A percentile compares a stretch with the other conserved stretches of the same genome.
These are phyloP conservation scores for Clavariopsis aquatica DNA, from an alignment of 495 filamentous ascomycete genomes.

Conservation along the genomic window DNA sequence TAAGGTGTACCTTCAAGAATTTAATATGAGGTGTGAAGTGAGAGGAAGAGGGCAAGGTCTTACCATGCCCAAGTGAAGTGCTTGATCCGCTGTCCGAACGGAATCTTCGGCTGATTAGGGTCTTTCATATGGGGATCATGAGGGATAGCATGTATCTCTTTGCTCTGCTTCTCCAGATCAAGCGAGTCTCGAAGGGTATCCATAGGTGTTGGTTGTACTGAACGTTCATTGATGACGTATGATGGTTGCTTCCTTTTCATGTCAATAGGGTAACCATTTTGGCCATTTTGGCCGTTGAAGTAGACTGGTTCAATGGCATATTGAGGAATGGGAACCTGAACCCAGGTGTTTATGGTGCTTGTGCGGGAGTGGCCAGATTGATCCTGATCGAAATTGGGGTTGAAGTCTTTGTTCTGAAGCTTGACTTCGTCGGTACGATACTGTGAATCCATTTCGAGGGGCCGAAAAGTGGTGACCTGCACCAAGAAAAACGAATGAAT, in stretches of 20 bases:
- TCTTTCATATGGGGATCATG: slow-evolving; percentile 23
- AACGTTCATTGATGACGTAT: slow-evolving; percentile 8
- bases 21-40: not conserved
- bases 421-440: slow-evolving; percentile 4
- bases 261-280: slow-evolving; percentile 1
- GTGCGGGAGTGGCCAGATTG: slow-evolving; percentile 9
- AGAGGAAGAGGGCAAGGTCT: not conserved
- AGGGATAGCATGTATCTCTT: not conserved
- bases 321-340: slow-evolving; percentile 3
- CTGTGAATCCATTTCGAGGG: slow-evolving; percentile 21
- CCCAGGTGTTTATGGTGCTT: slow-evolving; percentile 14
- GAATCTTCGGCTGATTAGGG: slow-evolving; percentile 21
- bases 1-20: slow-evolving; percentile 53
- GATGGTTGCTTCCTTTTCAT: slow-evolving; percentile 18
- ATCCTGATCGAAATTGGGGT: slow-evolving; percentile 13
- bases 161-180: slow-evolving; percentile 24
- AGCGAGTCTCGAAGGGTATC: slow-evolving; percentile 20
- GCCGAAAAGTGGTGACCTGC: slow-evolving; percentile 21
- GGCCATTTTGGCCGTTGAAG: not conserved
- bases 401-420: slow-evolving; percentile 3
- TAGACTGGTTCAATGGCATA: not conserved
- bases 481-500: slow-evolving; percentile 10
- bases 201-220: slow-evolving; percentile 5
- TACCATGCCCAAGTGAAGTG: slow-evolving; percentile 75
- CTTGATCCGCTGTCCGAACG: slow-evolving; percentile 54